Base-by-base conservation (phyloP, 2,329 filamentous ascomycete genomes). In the Colletotrichum tamarilloi region DNA sequence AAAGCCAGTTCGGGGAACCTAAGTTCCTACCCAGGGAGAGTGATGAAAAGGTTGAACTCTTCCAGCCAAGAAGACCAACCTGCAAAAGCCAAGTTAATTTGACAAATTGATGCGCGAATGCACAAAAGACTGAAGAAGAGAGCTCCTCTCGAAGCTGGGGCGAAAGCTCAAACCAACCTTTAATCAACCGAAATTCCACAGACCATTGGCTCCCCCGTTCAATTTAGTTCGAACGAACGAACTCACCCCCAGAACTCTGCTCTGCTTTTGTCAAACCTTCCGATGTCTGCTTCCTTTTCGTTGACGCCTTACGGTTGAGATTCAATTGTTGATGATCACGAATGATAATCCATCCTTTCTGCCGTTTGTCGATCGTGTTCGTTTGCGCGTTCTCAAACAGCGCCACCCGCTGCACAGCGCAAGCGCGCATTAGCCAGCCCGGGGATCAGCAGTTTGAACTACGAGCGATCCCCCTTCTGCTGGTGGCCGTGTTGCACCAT, bases 201-300 rank as follows among this genome's bases (percentile, higher is more conserved):
- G 1, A 6, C 38, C 30, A 59, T 42, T 26, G 8, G 26, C 19
- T 3, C 26, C 59, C 55, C 42, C 55, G 22, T 53, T 60, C 28
- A 70, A 70, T 70, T 22, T 65, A 65, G n/a, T 53, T 56, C 55
- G 42, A 70, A 70, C 60, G 26, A 64, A 56, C 67, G 26, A 64
- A 56, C 55, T 12, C 53, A 16, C 11, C 49, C 57, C 57, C 30
- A 28, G 26, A n/a, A 32, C 14, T 32, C 30, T 24, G 22, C 24
- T 46, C 30, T 26, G 46, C 22, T 19, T 60, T 12, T 42, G 11
- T 38, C 14, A 30, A 49, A 3, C 58, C 35, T 68, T 46, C 49
- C 28, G 52, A 63, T 46, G 28, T 35, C 24, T 30, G 16, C 42
- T 69, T 55, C 22, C 26, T 38, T 46, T 55, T 60, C 26, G 12